These are phyloP conservation scores for Hypomontagnella submonticulosa DNA, from an alignment of 495 filamentous ascomycete genomes.

Conservation along the genomic window DNA sequence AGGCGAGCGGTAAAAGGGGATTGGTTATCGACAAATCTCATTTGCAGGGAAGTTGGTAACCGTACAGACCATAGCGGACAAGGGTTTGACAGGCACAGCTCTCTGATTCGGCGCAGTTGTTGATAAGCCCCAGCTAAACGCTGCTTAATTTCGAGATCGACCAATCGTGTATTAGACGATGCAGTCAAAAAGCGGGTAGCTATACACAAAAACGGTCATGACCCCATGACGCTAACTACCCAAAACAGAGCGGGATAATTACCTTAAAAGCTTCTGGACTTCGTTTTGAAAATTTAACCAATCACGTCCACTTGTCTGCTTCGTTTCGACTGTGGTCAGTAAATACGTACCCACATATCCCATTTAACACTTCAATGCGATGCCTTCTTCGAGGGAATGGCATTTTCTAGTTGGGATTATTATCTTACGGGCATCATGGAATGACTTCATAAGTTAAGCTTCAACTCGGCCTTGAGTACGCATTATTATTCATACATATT, in stretches of 20 bases:
- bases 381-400: background rate
- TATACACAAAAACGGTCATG: constrained; percentile 33
- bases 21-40: constrained; percentile 30
- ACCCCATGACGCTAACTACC: constrained; percentile 28
- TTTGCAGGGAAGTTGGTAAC: constrained; percentile 15
- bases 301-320: constrained; percentile 4
- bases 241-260: constrained; percentile 18
- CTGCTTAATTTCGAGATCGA: constrained; percentile 41
- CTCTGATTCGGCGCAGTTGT: constrained; percentile 28
- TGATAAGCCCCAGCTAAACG: constrained; percentile 27
- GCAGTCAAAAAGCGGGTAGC: constrained; percentile 23
- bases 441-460: constrained; percentile 4
- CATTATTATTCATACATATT: no score
- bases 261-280: constrained; percentile 17
- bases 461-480: background rate
- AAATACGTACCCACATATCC: constrained; percentile 25
- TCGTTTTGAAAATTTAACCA: constrained; percentile 12
- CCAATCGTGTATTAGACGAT: constrained; percentile 16
- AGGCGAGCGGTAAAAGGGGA: constrained; percentile 19
- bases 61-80: constrained; percentile 13
- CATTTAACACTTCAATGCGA: constrained; percentile 26
- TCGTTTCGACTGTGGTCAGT: constrained; percentile 7
- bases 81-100: constrained; percentile 34
- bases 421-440: background rate
- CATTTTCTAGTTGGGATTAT: constrained; percentile 1